A percentile compares a stretch with the other conserved stretches of the same genome.
These are phyloP conservation scores for Paramyrothecium roridum DNA, from an alignment of 2,329 filamentous ascomycete genomes.

Conservation along the genomic window DNA sequence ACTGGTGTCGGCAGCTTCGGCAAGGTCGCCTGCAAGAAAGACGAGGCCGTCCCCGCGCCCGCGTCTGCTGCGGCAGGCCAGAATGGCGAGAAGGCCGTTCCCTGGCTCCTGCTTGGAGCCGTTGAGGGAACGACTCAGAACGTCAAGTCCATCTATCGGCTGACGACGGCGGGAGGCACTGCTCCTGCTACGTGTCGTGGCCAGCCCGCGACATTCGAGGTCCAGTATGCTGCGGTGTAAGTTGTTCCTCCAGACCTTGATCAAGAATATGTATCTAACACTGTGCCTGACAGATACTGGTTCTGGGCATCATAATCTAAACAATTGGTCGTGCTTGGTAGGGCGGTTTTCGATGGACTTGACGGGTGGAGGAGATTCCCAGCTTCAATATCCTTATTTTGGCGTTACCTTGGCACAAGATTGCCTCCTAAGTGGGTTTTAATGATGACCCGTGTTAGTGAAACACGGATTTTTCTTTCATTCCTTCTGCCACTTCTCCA, in stretches of 20 bases:
- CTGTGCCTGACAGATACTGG: background rate
- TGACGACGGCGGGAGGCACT: constrained; percentile 79
- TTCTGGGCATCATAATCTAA: background rate
- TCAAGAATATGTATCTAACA: background rate
- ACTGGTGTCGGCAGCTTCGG: constrained; percentile 49
- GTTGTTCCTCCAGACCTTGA: constrained; percentile 32
- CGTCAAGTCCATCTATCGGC: constrained; percentile 75
- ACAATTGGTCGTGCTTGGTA: background rate
- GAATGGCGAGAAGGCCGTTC: constrained; percentile 64
- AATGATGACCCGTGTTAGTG: background rate
- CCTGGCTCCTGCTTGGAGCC: constrained; percentile 73
- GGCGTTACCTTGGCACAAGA: background rate
- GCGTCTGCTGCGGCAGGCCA: constrained; percentile 55
- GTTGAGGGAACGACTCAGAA: constrained; percentile 51
- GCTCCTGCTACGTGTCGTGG: constrained; percentile 71
- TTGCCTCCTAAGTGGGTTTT: background rate
- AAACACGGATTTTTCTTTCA: background rate
- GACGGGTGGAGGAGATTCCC: background rate
- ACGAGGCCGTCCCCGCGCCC: constrained; percentile 60
- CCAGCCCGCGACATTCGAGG: constrained; percentile 59
- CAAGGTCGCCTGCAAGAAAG: constrained; percentile 61
- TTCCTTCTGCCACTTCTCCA: background rate
- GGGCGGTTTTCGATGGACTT: background rate
- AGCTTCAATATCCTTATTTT: background rate
- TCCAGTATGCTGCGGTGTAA: constrained; percentile 84